Conservation (phyloP, 805 yeast genomes). For the Nakazawaea laoshanensis region DNA sequence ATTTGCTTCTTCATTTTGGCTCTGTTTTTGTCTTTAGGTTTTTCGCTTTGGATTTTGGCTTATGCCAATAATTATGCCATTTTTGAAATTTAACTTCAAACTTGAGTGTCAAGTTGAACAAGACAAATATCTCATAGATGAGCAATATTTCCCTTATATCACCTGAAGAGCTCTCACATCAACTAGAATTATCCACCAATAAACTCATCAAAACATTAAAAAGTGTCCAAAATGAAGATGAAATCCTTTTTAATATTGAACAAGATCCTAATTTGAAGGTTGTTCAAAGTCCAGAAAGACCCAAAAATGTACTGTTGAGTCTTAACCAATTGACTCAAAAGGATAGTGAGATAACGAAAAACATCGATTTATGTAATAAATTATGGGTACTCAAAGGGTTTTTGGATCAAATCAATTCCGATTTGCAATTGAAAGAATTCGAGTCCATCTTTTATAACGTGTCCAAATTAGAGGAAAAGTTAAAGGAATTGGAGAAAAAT, state of each 20-base stretch:
- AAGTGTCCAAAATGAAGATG: conserved; percentile 9
- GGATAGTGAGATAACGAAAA: conserved; percentile 1
- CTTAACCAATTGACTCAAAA: conserved; percentile 1
- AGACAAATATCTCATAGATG: not conserved
- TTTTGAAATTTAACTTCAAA: too few relatives aligned
- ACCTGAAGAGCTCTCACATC: conserved; percentile 1
- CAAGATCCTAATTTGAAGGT: conserved; percentile 16
- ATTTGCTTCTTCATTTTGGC: too few relatives aligned
- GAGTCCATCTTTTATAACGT: conserved; percentile 9
- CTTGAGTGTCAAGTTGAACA: too few relatives aligned
- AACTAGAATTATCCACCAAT: not conserved
- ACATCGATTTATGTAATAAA: conserved; percentile 6
- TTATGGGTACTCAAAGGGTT: conserved; percentile 10
- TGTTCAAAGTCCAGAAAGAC: not conserved
- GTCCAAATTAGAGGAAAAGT: conserved; percentile 3
- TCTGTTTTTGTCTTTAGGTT: too few relatives aligned
- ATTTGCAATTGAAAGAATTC: conserved; percentile 8
- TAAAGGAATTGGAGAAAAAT: conserved; percentile 3
- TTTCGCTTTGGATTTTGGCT: too few relatives aligned
- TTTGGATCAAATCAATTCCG: conserved; percentile 6
- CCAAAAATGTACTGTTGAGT: too few relatives aligned
- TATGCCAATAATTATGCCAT: too few relatives aligned
- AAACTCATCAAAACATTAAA: conserved; percentile 5
- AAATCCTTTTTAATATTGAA: conserved; percentile 11
- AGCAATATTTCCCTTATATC: not conserved